A percentile compares a stretch with the other conserved stretches of the same genome.
phyloP scores from a whole-genome alignment of 2,329 filamentous ascomycete species.

The Colletotrichum acutatum region DNA sequence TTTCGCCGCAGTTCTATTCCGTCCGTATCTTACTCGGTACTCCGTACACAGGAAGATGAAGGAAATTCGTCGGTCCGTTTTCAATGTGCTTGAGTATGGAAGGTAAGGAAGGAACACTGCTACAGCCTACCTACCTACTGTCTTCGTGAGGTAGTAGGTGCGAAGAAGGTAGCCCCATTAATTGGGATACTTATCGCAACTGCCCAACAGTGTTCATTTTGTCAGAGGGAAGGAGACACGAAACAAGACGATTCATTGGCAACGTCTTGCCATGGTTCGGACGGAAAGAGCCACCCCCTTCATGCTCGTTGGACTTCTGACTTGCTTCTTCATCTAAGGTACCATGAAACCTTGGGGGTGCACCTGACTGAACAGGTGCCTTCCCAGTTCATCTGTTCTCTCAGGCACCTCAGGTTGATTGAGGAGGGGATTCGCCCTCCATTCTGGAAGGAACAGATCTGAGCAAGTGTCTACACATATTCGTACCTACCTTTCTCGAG shows the following conservation, averaged over 20 bases:
- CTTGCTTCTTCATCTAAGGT: background rate
- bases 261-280: conserved; percentile 7
- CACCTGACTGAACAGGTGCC: background rate
- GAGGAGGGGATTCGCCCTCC: background rate
- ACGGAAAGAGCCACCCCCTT: background rate
- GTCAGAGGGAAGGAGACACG: background rate
- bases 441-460: background rate
- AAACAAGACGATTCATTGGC: background rate
- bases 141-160: background rate
- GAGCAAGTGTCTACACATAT: background rate
- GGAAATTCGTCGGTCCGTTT: conserved; percentile 2
- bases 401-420: conserved; percentile 2
- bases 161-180: background rate
- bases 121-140: background rate
- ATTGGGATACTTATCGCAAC: conserved; percentile 12
- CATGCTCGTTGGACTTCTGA: background rate
- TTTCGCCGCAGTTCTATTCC: background rate
- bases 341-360: background rate
- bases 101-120: background rate
- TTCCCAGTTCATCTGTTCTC: conserved; percentile 20
- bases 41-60: background rate
- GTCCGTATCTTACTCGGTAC: background rate
- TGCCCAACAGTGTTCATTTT: conserved; percentile 1
- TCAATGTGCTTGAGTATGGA: conserved; percentile 18
- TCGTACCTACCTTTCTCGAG: background rate